These are phyloP conservation scores for Aureobasidium sp. DNA, from an alignment of 2,329 filamentous ascomycete species.

Conservation along the genomic window DNA sequence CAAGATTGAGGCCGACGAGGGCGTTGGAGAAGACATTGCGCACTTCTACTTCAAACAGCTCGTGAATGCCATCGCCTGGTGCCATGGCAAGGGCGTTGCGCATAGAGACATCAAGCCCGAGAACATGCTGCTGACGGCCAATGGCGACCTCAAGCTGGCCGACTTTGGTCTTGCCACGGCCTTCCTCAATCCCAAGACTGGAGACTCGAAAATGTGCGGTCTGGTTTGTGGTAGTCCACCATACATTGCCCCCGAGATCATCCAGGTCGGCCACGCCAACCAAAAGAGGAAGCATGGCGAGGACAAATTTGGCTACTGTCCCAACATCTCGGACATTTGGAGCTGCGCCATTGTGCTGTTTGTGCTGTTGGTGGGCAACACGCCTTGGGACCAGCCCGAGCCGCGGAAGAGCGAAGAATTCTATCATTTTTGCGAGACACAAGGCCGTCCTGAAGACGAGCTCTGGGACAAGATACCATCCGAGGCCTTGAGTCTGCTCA, in stretches of 20 bases:
- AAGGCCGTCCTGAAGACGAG: slow-evolving; percentile 72
- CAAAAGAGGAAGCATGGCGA: slow-evolving; percentile 37
- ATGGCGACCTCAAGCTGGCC: slow-evolving; percentile 85
- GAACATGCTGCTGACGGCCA: slow-evolving; percentile 81
- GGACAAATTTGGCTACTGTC: slow-evolving; percentile 56
- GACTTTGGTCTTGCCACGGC: slow-evolving; percentile 95
- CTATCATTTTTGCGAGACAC: slow-evolving; percentile 72
- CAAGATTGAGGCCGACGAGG: slow-evolving; percentile 97
- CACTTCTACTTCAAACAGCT: slow-evolving; percentile 95
- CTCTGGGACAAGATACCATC: slow-evolving; percentile 74
- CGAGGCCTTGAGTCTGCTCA: slow-evolving; percentile 70
- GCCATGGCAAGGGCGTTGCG: slow-evolving; percentile 92
- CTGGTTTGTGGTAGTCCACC: slow-evolving; percentile 94
- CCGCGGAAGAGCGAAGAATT: slow-evolving; percentile 83
- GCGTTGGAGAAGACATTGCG: slow-evolving; percentile 88
- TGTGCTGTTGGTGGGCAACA: slow-evolving; percentile 90
- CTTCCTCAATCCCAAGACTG: slow-evolving; percentile 72
- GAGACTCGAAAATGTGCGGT: slow-evolving; percentile 69
- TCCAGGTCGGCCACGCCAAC: slow-evolving; percentile 43
- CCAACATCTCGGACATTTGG: slow-evolving; percentile 89
- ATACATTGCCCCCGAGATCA: slow-evolving; percentile 93
- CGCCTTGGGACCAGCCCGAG: slow-evolving; percentile 86
- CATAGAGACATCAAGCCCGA: slow-evolving; percentile 74
- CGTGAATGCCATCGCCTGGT: slow-evolving; percentile 82
- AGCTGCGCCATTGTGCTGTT: slow-evolving; percentile 98